Conservation (phyloP, 2,329 filamentous ascomycete genomes). For the Chalaropsis thielavioides region DNA sequence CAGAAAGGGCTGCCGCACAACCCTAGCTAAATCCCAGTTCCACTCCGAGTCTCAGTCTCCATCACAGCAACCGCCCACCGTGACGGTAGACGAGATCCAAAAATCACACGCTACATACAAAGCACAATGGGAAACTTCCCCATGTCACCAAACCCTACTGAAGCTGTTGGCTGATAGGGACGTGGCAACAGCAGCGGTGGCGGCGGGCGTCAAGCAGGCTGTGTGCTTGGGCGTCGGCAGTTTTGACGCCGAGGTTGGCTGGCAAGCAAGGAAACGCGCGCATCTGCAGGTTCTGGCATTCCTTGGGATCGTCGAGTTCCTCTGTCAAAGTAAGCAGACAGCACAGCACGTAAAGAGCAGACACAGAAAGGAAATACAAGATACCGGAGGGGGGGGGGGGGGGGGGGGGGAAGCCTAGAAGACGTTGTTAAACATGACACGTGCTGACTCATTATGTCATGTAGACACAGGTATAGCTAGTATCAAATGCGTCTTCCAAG, state of each 20-base stretch:
- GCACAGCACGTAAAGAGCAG: not conserved
- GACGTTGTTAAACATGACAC: no score
- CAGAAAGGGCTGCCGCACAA: not conserved
- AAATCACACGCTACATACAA: not conserved
- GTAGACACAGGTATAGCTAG: slow-evolving; percentile 8
- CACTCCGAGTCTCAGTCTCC: not conserved
- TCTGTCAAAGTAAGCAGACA: not conserved
- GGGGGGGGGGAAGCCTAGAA: no score
- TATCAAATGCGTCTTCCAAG: slow-evolving; percentile 38
- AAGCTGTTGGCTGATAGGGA: not conserved
- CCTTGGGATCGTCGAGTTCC: slow-evolving; percentile 30
- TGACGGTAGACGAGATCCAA: slow-evolving; percentile 2
- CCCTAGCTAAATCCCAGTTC: not conserved
- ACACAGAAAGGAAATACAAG: no score
- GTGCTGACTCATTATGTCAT: not conserved
- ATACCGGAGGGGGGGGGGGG: no score
- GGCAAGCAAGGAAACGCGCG: slow-evolving; percentile 32
- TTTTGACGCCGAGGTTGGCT: slow-evolving; percentile 36
- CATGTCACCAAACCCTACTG: not conserved
- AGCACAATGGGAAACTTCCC: not conserved
- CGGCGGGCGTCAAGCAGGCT: slow-evolving; percentile 23
- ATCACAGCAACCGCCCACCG: not conserved
- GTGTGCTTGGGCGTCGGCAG: slow-evolving; percentile 42
- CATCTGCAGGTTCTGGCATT: slow-evolving; percentile 42
- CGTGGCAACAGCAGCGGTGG: not conserved